Base-by-base conservation (phyloP, 2,329 filamentous ascomycete species). In the Sordariomycetes sp. region DNA sequence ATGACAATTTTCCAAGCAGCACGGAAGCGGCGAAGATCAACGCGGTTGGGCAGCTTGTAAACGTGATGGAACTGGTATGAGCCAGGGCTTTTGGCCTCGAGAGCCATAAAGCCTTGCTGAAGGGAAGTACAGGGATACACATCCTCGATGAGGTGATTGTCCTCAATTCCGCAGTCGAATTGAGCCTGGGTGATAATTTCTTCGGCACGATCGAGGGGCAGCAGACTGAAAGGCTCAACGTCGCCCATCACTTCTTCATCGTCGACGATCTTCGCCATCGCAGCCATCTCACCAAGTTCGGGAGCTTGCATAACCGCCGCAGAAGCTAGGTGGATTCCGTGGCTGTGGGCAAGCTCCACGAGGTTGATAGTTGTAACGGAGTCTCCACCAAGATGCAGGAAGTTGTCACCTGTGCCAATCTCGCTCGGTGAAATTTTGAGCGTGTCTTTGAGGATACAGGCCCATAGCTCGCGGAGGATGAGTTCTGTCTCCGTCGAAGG, bases 41-140 rank as follows among this genome's bases (percentile, higher is more conserved):
- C 18, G n/a, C 45, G 12, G 6, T 21, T 30, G 2, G 39, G 23
- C 4, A 53, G 42, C n/a, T 37, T 32, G 30, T 49, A 37, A 8
- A 43, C 46, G 32, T 46, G 42, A 30, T 48, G 45, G 4, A 50
- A 47, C 10, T 59, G 44, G 27, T 63, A 63, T 2, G 50, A 50
- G 3, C 52, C 55, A 3, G 39, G 25, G 8, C 51, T 42, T 21
- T 48, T 47, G 29, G 41, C 44, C 3, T 54, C 48, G 3, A 59
- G 42, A 1, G 54, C 49, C 21, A 63, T 46, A 5, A 63, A 46
- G 3, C 53, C 55, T 38, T 55, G 53, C 33, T 62, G 58, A 4
- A 61, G 43, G 5, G 51, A 45, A 16, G 55, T 53, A 43, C 54
- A 58, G 8, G 57, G 58, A 19, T 34, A 34, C 7, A 19, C 25